phyloP scores from a whole-genome alignment of 257 asterid genomes.

The Solanum ahanhuiri region DNA sequence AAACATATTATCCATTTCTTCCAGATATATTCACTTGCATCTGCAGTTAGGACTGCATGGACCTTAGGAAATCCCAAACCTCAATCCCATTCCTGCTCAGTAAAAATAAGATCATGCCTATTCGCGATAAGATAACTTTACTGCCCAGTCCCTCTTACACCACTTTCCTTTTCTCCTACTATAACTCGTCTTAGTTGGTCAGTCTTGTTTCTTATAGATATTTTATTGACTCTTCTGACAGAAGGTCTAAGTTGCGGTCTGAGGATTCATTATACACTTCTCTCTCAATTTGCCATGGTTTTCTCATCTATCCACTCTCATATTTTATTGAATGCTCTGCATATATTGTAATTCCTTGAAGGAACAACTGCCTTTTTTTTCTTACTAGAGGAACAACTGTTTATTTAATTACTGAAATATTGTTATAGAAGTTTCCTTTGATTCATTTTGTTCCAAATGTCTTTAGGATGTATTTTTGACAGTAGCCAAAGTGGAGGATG shows the following conservation, averaged over 20 bases:
- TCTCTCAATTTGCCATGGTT: not conserved
- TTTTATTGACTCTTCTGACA: not conserved
- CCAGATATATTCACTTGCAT: not conserved
- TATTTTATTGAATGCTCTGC: not conserved
- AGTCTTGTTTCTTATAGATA: not conserved
- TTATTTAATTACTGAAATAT: not conserved
- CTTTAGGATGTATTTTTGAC: slow-evolving; percentile 59
- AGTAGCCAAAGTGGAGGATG: slow-evolving; percentile 75
- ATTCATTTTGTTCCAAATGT: not conserved
- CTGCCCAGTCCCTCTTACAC: not conserved
- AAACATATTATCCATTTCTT: not conserved
- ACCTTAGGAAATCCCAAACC: not conserved
- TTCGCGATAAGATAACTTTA: not conserved
- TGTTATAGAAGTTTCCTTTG: not conserved
- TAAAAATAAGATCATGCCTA: not conserved
- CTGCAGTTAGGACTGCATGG: not conserved
- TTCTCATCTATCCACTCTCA: not conserved
- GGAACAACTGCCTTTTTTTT: not conserved
- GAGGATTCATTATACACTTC: not conserved
- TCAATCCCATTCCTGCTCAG: not conserved
- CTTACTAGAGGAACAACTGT: not conserved
- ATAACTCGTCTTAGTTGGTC: not conserved
- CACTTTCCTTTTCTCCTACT: not conserved
- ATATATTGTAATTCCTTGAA: not conserved
- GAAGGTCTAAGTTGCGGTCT: not conserved